A percentile compares a stretch with the other conserved stretches of the same genome.
These are phyloP conservation scores for Scytalidium lignicola DNA, from an alignment of 2,329 filamentous ascomycete species.

Conservation along the genomic window DNA sequence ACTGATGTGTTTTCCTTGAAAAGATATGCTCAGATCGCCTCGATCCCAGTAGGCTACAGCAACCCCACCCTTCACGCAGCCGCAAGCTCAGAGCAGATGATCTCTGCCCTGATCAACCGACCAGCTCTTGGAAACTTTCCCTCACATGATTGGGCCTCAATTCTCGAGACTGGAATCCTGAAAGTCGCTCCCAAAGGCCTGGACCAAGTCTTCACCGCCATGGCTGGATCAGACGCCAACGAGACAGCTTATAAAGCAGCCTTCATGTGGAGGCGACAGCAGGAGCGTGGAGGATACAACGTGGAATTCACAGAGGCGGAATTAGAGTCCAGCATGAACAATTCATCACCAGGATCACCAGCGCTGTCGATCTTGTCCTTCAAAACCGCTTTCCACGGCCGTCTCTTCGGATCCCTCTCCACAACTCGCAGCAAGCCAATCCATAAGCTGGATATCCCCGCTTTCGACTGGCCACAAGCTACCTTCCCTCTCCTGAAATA, in stretches of 20 bases:
- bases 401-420: constrained; percentile 71
- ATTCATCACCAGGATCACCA: constrained; percentile 67
- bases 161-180: constrained; percentile 66
- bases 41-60: constrained; percentile 80
- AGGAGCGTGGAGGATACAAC: constrained; percentile 59
- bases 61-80: constrained; percentile 63
- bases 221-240: constrained; percentile 77
- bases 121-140: constrained; percentile 80
- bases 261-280: constrained; percentile 74
- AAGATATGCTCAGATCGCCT: constrained; percentile 76
- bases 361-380: constrained; percentile 75
- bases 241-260: constrained; percentile 83
- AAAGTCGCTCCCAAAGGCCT: constrained; percentile 69
- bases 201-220: constrained; percentile 75
- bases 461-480: constrained; percentile 84
- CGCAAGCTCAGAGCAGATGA: constrained; percentile 66
- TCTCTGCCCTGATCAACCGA: constrained; percentile 68
- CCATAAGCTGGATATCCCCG: constrained; percentile 84
- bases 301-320: constrained; percentile 70
- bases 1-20: not conserved
- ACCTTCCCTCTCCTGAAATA: constrained; percentile 74
- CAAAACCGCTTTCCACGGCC: constrained; percentile 73
- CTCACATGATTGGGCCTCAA: constrained; percentile 66
- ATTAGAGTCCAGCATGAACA: constrained; percentile 62
- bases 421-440: constrained; percentile 79